Base-by-base conservation (phyloP, 306 rosid species). In the Begonia fuchsioides region DNA sequence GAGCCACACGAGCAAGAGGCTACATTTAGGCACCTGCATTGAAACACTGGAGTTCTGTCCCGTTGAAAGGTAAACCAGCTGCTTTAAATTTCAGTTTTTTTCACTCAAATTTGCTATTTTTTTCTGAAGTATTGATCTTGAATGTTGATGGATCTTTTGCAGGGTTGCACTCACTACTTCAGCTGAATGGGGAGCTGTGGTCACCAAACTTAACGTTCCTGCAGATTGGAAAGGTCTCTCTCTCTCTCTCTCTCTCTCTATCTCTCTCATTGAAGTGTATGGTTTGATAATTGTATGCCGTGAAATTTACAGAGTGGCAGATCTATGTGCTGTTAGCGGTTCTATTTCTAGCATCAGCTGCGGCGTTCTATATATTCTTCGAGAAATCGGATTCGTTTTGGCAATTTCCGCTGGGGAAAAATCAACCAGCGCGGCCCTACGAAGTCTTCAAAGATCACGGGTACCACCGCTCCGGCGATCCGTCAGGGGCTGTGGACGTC, bases 241-340 rank as follows among this genome's bases (percentile, higher is more conserved):
- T 67, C 70, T 49, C 52, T 54, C 9, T 12, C 60, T 35, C 60
- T 26, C 46, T 0, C 15, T 50, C 17, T 39, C 9, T 2, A 9
- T 41, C 12, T 13, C 12, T 41, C 45, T 41, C 12, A 4, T 41
- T 41, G 35, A 26, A 6, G 9, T 35, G 12, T 43, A 8, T 8
- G 53, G 10, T 43, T 44, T 14, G 56, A 10, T 13, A 0, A 4
- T 35, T 26, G 44, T 10, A 6, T 38, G 35, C 46, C 52, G 9
- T 52, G 12, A 57, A 69, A 72, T 61, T 11, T 81, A 82, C 98
- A 90, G 98, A 90, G 71, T 85, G 98, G 98, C 98, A 90, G 84
- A 85, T 90, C 61, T 90, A 90, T 65, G 3, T 72, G 82, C 55
- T 90, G 51, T 94, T 90, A 54, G 13, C 82, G 48, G 84, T 76